phyloP scores from a whole-genome alignment of 805 yeast genomes.

The Metschnikowia proteae region DNA sequence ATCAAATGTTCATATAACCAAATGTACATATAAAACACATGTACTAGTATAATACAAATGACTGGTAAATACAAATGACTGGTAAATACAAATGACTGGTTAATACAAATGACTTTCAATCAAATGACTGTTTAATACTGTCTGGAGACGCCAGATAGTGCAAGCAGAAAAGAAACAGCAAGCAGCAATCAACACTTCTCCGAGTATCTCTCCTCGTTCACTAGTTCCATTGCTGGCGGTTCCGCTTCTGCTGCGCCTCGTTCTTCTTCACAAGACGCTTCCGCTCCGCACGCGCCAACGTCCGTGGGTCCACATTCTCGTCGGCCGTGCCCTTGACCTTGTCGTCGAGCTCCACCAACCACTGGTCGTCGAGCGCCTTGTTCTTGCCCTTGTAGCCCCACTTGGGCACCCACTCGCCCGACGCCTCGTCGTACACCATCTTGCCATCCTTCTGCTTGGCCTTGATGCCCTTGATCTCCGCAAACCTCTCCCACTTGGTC shows the following conservation, averaged over 20 bases:
- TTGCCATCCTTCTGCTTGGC: slow-evolving; percentile 88
- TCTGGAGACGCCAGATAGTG: background rate
- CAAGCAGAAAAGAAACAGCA: background rate
- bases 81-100: too few species aligned
- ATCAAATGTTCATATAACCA: too few species aligned
- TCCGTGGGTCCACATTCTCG: slow-evolving; percentile 84
- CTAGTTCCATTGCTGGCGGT: slow-evolving; percentile 37
- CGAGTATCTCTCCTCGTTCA: background rate
- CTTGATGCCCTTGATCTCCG: slow-evolving; percentile 90
- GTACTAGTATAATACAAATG: too few species aligned
- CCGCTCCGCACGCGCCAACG: slow-evolving; percentile 75
- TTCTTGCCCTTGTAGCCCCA: slow-evolving; percentile 98
- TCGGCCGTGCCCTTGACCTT: slow-evolving; percentile 48
- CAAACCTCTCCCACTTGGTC: slow-evolving; percentile 96
- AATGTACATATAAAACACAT: too few species aligned
- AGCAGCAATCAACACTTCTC: too few species aligned
- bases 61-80: too few species aligned
- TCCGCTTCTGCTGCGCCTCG: slow-evolving; percentile 78
- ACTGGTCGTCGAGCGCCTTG: slow-evolving; percentile 80
- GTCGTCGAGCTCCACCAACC: slow-evolving; percentile 94
- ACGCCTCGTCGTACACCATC: slow-evolving; percentile 82
- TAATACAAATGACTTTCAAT: too few species aligned
- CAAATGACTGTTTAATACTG: too few species aligned
- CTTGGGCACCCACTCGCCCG: slow-evolving; percentile 94
- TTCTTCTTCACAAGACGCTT: slow-evolving; percentile 82